phyloP scores from a whole-genome alignment of 768 basidiomycete genomes.

The Boletus insuetus region DNA sequence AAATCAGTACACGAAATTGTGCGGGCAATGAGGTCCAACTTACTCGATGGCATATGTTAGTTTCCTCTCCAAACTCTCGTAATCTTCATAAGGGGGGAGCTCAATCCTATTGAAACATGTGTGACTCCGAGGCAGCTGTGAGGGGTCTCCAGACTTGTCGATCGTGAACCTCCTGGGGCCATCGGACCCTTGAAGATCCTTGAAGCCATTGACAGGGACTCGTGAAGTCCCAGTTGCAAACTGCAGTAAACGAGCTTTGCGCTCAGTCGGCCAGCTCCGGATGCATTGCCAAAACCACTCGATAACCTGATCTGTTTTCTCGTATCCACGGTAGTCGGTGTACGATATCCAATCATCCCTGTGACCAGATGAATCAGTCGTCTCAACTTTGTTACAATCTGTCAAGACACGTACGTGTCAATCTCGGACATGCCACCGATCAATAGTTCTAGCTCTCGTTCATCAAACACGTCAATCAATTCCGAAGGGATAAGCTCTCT shows the following conservation, averaged over 20 bases:
- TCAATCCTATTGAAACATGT: conserved; percentile 94
- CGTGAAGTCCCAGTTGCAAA: conserved; percentile 88
- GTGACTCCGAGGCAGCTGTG: conserved; percentile 84
- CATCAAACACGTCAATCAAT: conserved; percentile 86
- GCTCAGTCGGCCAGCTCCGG: conserved; percentile 85
- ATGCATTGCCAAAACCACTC: conserved; percentile 97
- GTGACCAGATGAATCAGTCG: neutral
- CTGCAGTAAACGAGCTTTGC: conserved; percentile 82
- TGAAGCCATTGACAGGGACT: conserved; percentile 90
- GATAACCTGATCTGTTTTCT: conserved; percentile 83
- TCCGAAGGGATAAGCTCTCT: conserved; percentile 82
- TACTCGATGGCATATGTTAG: conserved; percentile 82
- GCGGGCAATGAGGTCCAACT: conserved; percentile 27
- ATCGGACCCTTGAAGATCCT: conserved; percentile 91
- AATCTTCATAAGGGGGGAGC: conserved; percentile 86
- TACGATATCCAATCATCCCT: conserved; percentile 93
- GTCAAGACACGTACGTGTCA: conserved; percentile 56
- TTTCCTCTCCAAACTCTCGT: conserved; percentile 83
- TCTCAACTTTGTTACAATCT: neutral
- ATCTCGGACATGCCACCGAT: conserved; percentile 95
- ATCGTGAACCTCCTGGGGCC: conserved; percentile 92
- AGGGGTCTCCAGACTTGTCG: conserved; percentile 90
- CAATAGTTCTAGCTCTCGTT: conserved; percentile 82
- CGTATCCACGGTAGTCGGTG: conserved; percentile 88
- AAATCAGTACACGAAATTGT: conserved; percentile 4